Evolutionary conservation across 2,329 filamentous ascomycete genomes (phyloP).

Genomic region (Keithomyces neogunnii): DNA sequence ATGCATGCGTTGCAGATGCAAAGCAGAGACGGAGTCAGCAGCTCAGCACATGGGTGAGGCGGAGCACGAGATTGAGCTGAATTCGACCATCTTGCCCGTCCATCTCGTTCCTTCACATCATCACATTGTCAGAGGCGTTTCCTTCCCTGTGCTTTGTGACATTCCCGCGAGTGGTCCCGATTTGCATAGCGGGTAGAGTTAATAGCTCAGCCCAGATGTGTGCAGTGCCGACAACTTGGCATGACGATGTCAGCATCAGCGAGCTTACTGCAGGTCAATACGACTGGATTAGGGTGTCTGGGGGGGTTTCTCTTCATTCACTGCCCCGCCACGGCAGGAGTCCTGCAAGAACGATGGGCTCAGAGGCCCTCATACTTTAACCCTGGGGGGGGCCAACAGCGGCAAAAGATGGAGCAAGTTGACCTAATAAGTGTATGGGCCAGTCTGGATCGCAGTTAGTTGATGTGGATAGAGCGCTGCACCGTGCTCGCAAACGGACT

Average conservation of each 20-base stretch:
- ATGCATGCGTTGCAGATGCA: background rate
- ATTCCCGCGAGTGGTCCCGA: no score
- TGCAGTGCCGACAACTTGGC: no score
- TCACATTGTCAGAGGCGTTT: no score
- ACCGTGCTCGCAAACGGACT: background rate
- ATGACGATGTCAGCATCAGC: no score
- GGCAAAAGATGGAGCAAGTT: constrained; percentile 2
- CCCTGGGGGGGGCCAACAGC: background rate
- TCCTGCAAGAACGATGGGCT: no score
- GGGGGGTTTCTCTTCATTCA: no score
- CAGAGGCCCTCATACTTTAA: background rate
- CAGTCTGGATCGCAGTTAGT: constrained; percentile 1
- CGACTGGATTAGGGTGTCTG: no score
- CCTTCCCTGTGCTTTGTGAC: no score
- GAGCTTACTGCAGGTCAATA: no score
- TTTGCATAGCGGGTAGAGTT: no score
- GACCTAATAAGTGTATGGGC: background rate
- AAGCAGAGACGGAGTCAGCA: background rate
- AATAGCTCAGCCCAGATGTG: no score
- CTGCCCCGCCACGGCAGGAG: no score
- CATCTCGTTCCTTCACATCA: background rate
- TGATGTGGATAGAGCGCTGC: background rate
- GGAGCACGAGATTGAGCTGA: background rate
- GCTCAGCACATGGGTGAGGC: background rate
- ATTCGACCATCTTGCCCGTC: background rate